A percentile compares a stretch with the other conserved stretches of the same genome.
These are phyloP conservation scores for Chrysochromulina parva DNA, from an alignment of 78 protist species.

Conservation along the genomic window DNA sequence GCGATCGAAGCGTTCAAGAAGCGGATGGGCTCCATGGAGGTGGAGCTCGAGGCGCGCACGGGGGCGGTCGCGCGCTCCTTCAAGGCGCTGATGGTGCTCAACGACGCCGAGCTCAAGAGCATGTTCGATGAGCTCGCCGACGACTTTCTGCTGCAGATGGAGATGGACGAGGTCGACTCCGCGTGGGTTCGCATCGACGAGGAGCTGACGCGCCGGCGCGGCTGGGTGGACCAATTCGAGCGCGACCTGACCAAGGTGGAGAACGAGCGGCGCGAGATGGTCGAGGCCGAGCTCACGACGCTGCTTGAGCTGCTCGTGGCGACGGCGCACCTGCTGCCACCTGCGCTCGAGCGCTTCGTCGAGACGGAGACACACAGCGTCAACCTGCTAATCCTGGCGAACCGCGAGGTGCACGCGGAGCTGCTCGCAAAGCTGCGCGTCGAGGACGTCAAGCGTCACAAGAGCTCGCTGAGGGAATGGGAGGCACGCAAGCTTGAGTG, in stretches of 20 bases:
- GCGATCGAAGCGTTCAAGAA: neutral
- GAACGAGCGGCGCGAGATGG: neutral
- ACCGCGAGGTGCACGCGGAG: neutral
- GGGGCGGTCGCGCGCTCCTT: neutral
- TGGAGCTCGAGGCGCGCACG: constrained; percentile 11
- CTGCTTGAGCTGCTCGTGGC: neutral
- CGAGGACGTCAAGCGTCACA: neutral
- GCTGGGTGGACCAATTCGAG: neutral
- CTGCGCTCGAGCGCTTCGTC: neutral
- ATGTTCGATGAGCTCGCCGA: neutral
- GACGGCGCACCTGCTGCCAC: neutral
- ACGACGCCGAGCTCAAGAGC: neutral
- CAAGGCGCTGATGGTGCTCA: neutral
- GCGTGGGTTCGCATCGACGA: neutral
- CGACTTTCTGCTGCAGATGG: neutral
- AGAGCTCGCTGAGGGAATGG: neutral
- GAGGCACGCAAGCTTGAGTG: neutral
- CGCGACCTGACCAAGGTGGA: neutral
- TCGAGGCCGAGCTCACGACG: neutral
- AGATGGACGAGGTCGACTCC: neutral
- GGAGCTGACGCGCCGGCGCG: neutral
- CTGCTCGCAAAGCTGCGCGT: neutral
- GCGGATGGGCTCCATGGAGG: neutral
- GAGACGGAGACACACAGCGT: neutral
- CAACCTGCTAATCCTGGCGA: neutral